Evolutionary conservation across 2,329 filamentous ascomycete genomes (phyloP), one percentile per base, ranked within the genome.

Genomic region (Xylariaceae sp.): DNA sequence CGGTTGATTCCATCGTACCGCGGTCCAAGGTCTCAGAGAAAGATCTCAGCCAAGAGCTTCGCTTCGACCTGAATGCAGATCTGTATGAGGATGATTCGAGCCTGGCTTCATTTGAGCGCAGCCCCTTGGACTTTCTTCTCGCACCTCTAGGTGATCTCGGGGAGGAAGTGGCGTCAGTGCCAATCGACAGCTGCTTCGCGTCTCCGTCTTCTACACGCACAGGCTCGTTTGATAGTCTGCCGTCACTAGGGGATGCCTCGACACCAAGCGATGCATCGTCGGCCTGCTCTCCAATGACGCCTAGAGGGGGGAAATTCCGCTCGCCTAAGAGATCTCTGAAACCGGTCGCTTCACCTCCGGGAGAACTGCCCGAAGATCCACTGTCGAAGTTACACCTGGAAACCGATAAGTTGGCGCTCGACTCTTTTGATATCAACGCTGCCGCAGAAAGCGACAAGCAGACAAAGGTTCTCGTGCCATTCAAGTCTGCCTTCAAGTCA

Each of bases 401-500:
- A 9, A 47, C 66, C 2, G 71, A 76, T 3, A 59, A 65, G 19
- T 50, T 76, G 16, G 70, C 73, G 41, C 69, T 76, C 31, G 55
- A 65, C n/a, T 69, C 69, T 1, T 67, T 74, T 24, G 61, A 67
- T 34, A 53, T 61, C 31, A 49, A 57, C 24, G 40, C 60, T n/a
- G 32, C 30, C 6, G 41, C 48, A 13, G 14, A 46, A 5, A 49
- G 54, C 16, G 55, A 65, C 33, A 51, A 58, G 31, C 57, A 62
- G 39, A 40, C 58, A 44, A 59, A 60, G 33, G 60, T 59, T 6
- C 57, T 61, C 16, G 43, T 56, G 28, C 74, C 74, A 2, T 62
- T 78, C 24, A 67, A 68, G 41, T 70, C 70, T 24, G 78, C 72
- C 5, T 83, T 84, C 64, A 83, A 82, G 57, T 83, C 79, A 3